Evolutionary conservation across 2,329 filamentous ascomycete species (phyloP), one percentile per base, ranked within the genome.

Genomic region (Aureobasidium mangrovei): DNA sequence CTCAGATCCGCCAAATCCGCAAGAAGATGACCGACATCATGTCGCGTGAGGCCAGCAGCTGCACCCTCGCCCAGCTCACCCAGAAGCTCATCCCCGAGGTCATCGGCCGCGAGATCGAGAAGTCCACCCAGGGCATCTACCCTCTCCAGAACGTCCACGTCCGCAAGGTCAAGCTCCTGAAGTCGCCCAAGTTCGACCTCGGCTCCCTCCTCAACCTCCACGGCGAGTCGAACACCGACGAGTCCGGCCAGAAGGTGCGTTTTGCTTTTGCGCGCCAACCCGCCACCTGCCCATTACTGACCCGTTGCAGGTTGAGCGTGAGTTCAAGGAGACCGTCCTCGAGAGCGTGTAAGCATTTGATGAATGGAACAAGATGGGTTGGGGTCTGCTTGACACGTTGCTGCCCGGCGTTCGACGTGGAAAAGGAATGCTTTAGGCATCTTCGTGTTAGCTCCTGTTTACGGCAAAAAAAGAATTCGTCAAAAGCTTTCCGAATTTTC

Each of bases 1-100:
- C 93, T 63, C 93, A 98, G 80, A 97, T 97, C 76, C 87, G 91
- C 65, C 85, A 87, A 67, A 98, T 98, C 76, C 88, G 93, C 77
- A 93, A 91, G 83, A 97, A 98, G 89, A 98, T 98, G 93, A 87
- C 83, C 63, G 93, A 98, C 78, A 97, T 98, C 77, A 97, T 98
- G 77, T 83, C 88, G 77, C 87, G 91, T 68, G 93, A 98, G 82
- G 93, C 93, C 61, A 82, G 87, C 67, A 88, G 82, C 80, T 95
- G 90, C 84, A 95, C 90, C 62, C 84, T 98, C 64, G 85, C 88
- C 67, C 91, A 97, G 83, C 85, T 98, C 68, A 95, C 90, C 71
- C 88, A 88, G 74, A 98, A 98, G 86, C 84, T 98, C 69, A 97
- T 98, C 72, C 93, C 93, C 63, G 93, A 98, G 81, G 93, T 97